Evolutionary conservation across 2,329 filamentous ascomycete species (phyloP), one percentile per base, ranked within the genome.

Genomic region (Ophiobolus disseminans): DNA sequence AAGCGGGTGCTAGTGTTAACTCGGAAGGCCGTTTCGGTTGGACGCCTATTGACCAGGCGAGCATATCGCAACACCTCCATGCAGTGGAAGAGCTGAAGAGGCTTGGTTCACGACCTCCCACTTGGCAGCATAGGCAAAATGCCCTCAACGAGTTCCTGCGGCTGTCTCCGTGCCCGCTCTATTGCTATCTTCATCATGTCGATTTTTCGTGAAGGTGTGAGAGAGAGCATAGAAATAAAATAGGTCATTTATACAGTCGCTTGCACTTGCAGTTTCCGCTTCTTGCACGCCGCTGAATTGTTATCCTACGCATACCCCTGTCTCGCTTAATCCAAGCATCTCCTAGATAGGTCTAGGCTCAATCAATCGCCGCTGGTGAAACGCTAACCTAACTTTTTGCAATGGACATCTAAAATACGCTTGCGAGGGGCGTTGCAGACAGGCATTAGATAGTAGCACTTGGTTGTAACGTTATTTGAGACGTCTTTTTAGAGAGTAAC

Each of bases 1-100:
- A 31, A 13, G 38, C 38, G 14, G 38, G 38, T 7, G 38, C 38
- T 6, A 17, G 20, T 30, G 25, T 41, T 4, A 13, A 28, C 16
- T 28, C 38, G 8, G 23, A 28, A 31, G n/a, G n/a, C 4, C 38
- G 38, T 28, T 41, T 41, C 17, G 38, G 26, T 21, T 41, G 23
- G 38, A 13, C 25, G 5, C 10, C 38, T 6, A 31, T 41, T 8
- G 22, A 41, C n/a, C 25, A 28, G 23, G 38, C 38, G 4, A 41
- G 38, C 38, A 30, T 41, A 13, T 20, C 38, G 7, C 38, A 41
- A 11, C 38, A 41, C 19, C 21, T 14, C 17, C 14, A 5, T 19
- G 23, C 38, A 16, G 38, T 41, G n/a, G 21, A 41, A 6, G 14
- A 30, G 26, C 22, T 41, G 10, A 11, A 14, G 19, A 16, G n/a